phyloP scores from a whole-genome alignment of 192 early-diverging fungal genomes.

The Umbelopsis sp. region DNA sequence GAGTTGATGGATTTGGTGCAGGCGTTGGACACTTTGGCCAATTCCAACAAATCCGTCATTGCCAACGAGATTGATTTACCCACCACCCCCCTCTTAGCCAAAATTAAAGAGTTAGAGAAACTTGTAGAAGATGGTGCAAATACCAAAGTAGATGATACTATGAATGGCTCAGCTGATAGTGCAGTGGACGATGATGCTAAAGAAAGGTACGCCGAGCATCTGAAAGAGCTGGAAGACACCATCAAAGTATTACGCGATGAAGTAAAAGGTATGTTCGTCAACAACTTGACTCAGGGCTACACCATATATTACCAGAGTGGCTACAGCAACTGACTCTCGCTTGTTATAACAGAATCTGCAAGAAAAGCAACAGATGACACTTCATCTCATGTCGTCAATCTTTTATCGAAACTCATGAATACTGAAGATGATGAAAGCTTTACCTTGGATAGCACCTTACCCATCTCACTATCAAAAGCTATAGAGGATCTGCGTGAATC shows the following conservation, averaged over 20 bases:
- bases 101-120: conserved; percentile 27
- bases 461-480: neutral
- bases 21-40: conserved; percentile 12
- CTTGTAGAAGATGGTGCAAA: conserved; percentile 13
- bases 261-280: neutral
- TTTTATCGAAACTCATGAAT: neutral
- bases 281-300: too few relatives aligned
- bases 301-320: too few relatives aligned
- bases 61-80: neutral
- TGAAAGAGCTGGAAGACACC: conserved; percentile 9
- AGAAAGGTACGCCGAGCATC: conserved; percentile 13
- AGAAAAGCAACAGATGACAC: conserved; percentile 8
- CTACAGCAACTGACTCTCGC: too few relatives aligned
- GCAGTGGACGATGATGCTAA: conserved; percentile 18
- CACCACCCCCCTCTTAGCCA: neutral
- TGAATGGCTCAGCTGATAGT: neutral
- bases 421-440: neutral
- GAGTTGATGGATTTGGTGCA: conserved; percentile 21
- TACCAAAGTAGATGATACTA: neutral
- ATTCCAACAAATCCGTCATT: conserved; percentile 4
- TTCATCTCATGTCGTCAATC: neutral
- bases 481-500: conserved; percentile 16
- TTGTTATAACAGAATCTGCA: neutral
- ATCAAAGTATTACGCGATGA: conserved; percentile 3
- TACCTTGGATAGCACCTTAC: neutral